Evolutionary conservation across 805 yeast genomes (phyloP).

Genomic region (Starmerella bacillaris): DNA sequence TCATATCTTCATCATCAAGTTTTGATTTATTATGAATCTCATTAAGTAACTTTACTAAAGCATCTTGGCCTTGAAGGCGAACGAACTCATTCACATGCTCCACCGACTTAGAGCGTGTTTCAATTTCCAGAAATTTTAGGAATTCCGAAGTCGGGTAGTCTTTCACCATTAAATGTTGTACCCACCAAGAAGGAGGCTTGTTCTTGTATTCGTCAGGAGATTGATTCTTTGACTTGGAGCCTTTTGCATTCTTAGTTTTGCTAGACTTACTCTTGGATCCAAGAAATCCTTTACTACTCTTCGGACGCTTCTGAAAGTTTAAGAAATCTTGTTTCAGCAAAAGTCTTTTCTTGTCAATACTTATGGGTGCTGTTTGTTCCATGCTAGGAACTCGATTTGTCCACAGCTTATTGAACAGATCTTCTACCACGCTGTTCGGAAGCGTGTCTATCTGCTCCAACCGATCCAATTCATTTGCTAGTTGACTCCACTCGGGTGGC

Average conservation of each 20-base stretch:
- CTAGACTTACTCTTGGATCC: no score
- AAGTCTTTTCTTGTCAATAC: no score
- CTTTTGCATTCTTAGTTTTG: no score
- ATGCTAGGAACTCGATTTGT: constrained; percentile 1
- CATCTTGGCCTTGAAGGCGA: constrained; percentile 59
- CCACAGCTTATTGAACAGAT: constrained; percentile 6
- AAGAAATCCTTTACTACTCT: no score
- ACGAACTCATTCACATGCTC: constrained; percentile 68
- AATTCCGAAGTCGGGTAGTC: constrained; percentile 47
- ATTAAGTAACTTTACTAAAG: constrained; percentile 48
- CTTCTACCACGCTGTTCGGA: constrained; percentile 7
- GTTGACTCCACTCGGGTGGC: no score
- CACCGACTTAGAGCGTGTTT: constrained; percentile 73
- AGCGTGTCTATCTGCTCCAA: constrained; percentile 4
- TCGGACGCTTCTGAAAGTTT: no score
- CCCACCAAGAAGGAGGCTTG: no score
- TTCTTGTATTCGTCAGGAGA: no score
- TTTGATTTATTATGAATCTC: constrained; percentile 27
- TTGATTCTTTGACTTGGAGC: no score
- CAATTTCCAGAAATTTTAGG: constrained; percentile 72
- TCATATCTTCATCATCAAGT: constrained; percentile 28
- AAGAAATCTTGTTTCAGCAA: no score
- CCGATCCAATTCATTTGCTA: no score
- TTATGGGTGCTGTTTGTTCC: no score
- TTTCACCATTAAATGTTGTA: constrained; percentile 41